Evolutionary conservation across 371 early-diverging fungal genomes (phyloP).

Genomic region (Batrachochytrium dendrobatidis): DNA sequence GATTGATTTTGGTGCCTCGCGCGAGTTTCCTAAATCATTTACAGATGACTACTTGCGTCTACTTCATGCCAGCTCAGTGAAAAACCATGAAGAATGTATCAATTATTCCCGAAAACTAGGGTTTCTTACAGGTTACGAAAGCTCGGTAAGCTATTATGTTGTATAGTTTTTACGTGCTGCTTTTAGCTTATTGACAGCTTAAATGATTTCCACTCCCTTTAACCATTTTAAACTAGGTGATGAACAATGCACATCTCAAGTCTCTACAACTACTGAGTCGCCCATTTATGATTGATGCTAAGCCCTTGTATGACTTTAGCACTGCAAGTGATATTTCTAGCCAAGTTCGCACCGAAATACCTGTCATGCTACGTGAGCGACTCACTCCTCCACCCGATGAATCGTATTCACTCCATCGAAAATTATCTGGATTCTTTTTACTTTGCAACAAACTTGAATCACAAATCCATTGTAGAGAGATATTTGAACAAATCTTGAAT

Average conservation of each 20-base stretch:
- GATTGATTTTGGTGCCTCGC: slow-evolving; percentile 91
- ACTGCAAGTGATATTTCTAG: slow-evolving; percentile 66
- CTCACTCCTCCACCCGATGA: slow-evolving; percentile 96
- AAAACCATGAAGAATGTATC: slow-evolving; percentile 69
- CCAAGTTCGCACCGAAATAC: slow-evolving; percentile 79
- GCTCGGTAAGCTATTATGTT: slow-evolving; percentile 36
- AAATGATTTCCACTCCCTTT: too few relatives aligned
- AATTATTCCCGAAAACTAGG: slow-evolving; percentile 74
- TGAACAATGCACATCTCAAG: slow-evolving; percentile 84
- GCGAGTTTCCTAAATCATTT: slow-evolving; percentile 72
- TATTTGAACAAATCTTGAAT: slow-evolving; percentile 17
- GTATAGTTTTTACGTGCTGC: slow-evolving; percentile 3
- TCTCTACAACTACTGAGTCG: slow-evolving; percentile 81
- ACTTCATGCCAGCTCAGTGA: slow-evolving; percentile 62
- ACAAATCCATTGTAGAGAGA: slow-evolving; percentile 41
- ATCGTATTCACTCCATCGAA: slow-evolving; percentile 91
- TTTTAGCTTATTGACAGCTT: neutral
- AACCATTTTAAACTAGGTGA: slow-evolving; percentile 42
- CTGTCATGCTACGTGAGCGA: slow-evolving; percentile 87
- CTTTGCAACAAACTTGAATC: slow-evolving; percentile 81
- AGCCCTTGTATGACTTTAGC: slow-evolving; percentile 62
- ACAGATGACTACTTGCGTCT: slow-evolving; percentile 67
- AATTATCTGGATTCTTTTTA: slow-evolving; percentile 88
- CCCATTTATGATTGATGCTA: slow-evolving; percentile 61
- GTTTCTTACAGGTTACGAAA: slow-evolving; percentile 90